These are phyloP conservation scores for Penicillium glabrum DNA, from an alignment of 2,329 filamentous ascomycete genomes.

Conservation along the genomic window DNA sequence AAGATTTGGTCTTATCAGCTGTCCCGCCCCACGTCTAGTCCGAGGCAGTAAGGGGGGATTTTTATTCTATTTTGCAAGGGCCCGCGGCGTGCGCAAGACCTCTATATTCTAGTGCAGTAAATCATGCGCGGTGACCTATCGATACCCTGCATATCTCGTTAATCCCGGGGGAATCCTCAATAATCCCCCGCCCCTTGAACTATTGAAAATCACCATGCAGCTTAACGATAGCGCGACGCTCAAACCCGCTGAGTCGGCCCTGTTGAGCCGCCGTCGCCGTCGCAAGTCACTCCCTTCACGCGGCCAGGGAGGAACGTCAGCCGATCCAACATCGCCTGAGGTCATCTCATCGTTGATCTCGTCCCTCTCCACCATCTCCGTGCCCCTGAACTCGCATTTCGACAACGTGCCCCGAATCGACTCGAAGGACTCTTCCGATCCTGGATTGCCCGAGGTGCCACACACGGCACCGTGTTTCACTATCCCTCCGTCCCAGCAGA, in stretches of 20 bases:
- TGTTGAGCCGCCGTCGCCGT: constrained; percentile 38
- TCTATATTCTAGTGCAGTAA: constrained; percentile 15
- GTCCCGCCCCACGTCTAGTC: constrained; percentile 6
- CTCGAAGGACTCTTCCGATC: constrained; percentile 35
- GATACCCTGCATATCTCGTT: constrained; percentile 25
- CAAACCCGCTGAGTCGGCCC: constrained; percentile 26
- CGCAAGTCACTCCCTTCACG: constrained; percentile 46
- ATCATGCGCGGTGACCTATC: constrained; percentile 30
- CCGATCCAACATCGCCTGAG: constrained; percentile 48
- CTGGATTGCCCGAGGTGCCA: constrained; percentile 22
- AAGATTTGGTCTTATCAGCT: constrained; percentile 11
- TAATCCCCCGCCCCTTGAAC: constrained; percentile 4
- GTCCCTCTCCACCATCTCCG: constrained; percentile 60
- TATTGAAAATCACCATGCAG: constrained; percentile 34
- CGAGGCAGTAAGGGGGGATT: constrained; percentile 16
- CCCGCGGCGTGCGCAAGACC: not conserved
- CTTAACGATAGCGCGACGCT: constrained; percentile 22
- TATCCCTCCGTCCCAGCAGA: constrained; percentile 30
- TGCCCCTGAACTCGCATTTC: constrained; percentile 68
- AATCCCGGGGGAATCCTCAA: constrained; percentile 11
- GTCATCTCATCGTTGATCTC: constrained; percentile 62
- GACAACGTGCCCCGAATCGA: constrained; percentile 54
- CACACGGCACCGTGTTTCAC: constrained; percentile 26
- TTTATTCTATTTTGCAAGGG: constrained; percentile 10
- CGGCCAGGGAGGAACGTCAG: constrained; percentile 29